These are phyloP conservation scores for Trametes punicea DNA, from an alignment of 768 basidiomycete genomes.

Conservation along the genomic window DNA sequence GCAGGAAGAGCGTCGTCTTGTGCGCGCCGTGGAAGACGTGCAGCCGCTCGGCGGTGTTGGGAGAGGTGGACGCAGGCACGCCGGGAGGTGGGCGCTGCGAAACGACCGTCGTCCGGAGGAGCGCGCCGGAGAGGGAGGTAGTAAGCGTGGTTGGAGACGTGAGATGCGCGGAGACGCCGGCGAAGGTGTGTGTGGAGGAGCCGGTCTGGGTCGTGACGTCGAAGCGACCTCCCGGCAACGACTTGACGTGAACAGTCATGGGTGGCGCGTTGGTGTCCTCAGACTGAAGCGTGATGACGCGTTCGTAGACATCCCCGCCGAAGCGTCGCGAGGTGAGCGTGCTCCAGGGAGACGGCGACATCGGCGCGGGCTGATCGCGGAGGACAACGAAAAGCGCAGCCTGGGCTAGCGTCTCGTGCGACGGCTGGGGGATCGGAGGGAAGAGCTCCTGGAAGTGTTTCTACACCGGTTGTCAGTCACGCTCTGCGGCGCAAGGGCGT, in stretches of 20 bases:
- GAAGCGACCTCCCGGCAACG: constrained; percentile 27
- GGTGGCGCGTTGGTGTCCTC: constrained; percentile 43
- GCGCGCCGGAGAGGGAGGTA: constrained; percentile 49
- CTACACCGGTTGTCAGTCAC: constrained; percentile 35
- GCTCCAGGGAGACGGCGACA: constrained; percentile 58
- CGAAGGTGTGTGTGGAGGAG: constrained; percentile 37
- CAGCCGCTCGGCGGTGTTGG: constrained; percentile 64
- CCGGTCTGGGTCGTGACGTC: constrained; percentile 48
- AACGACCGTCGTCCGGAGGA: constrained; percentile 64
- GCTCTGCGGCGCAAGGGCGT: background rate
- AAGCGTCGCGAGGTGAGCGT: constrained; percentile 73
- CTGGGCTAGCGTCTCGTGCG: constrained; percentile 66
- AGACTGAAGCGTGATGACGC: constrained; percentile 56
- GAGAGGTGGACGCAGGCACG: constrained; percentile 51
- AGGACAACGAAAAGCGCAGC: constrained; percentile 75
- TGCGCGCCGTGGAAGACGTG: constrained; percentile 67
- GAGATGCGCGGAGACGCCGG: constrained; percentile 55
- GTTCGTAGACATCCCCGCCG: constrained; percentile 67
- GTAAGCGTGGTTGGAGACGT: constrained; percentile 49
- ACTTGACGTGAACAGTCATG: constrained; percentile 39
- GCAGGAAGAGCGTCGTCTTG: constrained; percentile 59
- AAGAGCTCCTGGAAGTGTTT: constrained; percentile 85
- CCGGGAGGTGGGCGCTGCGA: constrained; percentile 58
- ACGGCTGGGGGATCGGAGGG: constrained; percentile 56
- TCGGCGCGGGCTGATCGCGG: constrained; percentile 47